Conservation (phyloP, 2,329 filamentous ascomycete species). For the Xylariales sp. region DNA sequence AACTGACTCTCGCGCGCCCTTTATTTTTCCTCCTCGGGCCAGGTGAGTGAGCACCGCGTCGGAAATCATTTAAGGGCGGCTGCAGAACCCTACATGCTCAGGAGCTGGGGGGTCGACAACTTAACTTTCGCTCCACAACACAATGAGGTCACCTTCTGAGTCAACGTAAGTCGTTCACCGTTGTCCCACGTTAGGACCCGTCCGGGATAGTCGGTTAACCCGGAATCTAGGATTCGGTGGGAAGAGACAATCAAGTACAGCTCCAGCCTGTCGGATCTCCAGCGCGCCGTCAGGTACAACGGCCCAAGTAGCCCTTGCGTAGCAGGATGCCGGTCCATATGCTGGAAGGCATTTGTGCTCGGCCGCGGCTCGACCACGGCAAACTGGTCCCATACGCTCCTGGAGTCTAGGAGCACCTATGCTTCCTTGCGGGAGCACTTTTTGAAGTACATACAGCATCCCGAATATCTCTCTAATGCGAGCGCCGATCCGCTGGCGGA, state of each 20-base stretch:
- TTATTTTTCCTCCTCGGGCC: no score
- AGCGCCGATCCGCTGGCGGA: constrained; percentile 81
- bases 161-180: constrained; percentile 23
- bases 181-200: background rate
- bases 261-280: constrained; percentile 56
- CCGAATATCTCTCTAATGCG: constrained; percentile 69
- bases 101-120: no score
- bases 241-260: constrained; percentile 55
- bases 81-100: no score
- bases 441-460: constrained; percentile 77
- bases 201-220: no score
- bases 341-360: constrained; percentile 89
- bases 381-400: constrained; percentile 65
- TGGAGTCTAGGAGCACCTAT: constrained; percentile 71
- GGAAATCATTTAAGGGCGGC: no score
- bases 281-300: constrained; percentile 58
- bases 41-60: no score
- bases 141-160: constrained; percentile 24
- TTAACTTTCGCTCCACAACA: no score
- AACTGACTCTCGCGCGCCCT: no score
- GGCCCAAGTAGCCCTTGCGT: constrained; percentile 59
- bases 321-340: constrained; percentile 76
- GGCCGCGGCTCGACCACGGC: constrained; percentile 62
- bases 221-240: constrained; percentile 58
- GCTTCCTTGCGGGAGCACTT: constrained; percentile 67